Conservation (phyloP, 2,329 filamentous ascomycete genomes). For the Phialemoniopsis sp. region DNA sequence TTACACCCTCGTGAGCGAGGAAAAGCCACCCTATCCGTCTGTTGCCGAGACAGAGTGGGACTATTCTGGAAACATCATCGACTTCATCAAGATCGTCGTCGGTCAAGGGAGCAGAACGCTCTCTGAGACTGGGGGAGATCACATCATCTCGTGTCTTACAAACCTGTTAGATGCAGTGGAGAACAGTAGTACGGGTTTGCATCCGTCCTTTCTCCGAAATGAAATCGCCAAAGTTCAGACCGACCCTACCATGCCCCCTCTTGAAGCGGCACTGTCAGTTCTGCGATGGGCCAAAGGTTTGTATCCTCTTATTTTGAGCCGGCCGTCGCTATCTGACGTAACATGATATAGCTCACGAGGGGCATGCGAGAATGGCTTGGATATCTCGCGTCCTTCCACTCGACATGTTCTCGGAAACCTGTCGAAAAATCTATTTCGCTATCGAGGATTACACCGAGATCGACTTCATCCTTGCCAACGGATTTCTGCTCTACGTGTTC, state of each 20-base stretch:
- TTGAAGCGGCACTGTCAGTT: conserved; percentile 18
- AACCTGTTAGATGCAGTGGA: too few species aligned
- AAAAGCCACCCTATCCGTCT: too few species aligned
- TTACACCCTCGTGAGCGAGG: too few species aligned
- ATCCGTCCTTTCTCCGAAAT: neutral
- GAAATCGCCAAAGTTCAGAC: conserved; percentile 4
- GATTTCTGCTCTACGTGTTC: conserved; percentile 28
- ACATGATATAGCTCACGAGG: conserved; percentile 14
- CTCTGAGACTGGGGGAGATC: conserved; percentile 1
- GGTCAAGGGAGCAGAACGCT: conserved; percentile 6
- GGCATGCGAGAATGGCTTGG: conserved; percentile 19
- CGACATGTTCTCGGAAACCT: conserved; percentile 21
- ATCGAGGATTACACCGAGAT: conserved; percentile 22
- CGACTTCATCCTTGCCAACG: conserved; percentile 28
- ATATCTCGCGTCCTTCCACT: conserved; percentile 25
- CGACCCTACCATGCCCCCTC: conserved; percentile 17
- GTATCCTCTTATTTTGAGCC: conserved; percentile 1
- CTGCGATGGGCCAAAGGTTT: conserved; percentile 27
- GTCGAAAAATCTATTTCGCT: conserved; percentile 28
- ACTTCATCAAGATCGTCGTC: conserved; percentile 22
- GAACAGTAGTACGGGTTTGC: too few species aligned
- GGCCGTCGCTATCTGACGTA: neutral
- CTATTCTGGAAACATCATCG: conserved; percentile 24
- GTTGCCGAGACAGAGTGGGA: conserved; percentile 17
- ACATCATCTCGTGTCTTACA: conserved; percentile 2